Evolutionary conservation across 176 grass and related monocot genomes (phyloP), one percentile per base, ranked within the genome.

Genomic region (Elaeis guineensis): DNA sequence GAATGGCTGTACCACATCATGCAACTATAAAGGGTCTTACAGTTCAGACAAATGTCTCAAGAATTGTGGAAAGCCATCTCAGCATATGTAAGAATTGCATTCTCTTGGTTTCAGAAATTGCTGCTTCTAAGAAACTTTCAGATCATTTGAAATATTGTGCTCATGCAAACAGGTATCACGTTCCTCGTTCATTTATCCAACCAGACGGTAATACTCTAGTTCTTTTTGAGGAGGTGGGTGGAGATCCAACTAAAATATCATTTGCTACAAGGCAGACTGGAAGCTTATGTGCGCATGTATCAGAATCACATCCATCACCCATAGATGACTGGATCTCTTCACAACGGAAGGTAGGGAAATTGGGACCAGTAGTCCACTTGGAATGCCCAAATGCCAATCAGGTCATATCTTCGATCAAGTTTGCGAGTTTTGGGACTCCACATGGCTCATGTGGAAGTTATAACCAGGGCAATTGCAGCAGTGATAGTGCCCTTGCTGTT

Each of bases 31-130:
- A 78, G 94, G 94, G 69, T 1, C 70, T 64, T 98, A 78, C 21
- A 51, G 3, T 68, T 76, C 85, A 0, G 69, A 4, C 59, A 98
- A 98, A 80, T 98, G 94, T 79, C 77, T 81, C 19, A 93, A 93
- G 66, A 93, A 86, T 72, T 98, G 94, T 54, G 85, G 94, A 16
- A 89, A 93, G n/a, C 84, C 94, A 39, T 98, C 94, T 29, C 94
- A 98, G 29, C 68, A 22, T 51, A 65, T 92, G 88, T 98, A 93
- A 48, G 90, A 62, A 64, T 21, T 71, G 19, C 50, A 26, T 16
- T 71, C 14, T 44, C 28, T 21, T 55, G 16, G 26, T 23, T 55
- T 55, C 50, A 55, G 1, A 24, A 49, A 48, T 28, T 60, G n/a
- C 3, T 30, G 11, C 25, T 19, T 11, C 35, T 3, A 6, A 12